Conservation (phyloP, 202 grass and related monocot genomes). For the Carex arenaria region DNA sequence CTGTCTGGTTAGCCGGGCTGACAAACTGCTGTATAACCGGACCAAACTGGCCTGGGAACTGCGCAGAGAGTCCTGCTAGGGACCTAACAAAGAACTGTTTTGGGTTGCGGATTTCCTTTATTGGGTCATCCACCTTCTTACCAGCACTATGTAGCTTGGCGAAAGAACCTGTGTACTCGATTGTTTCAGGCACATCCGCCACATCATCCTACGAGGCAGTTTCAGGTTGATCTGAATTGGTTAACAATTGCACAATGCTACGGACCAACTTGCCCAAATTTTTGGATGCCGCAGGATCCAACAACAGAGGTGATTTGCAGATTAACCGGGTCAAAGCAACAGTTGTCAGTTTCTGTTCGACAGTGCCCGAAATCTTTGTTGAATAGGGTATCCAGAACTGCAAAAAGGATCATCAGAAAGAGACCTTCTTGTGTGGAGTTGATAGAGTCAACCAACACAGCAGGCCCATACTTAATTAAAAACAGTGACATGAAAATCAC, state of each 20-base stretch:
- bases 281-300: slow-evolving; percentile 58
- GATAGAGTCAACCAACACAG: slow-evolving; percentile 60
- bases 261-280: slow-evolving; percentile 86
- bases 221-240: slow-evolving; percentile 59
- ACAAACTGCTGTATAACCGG: slow-evolving; percentile 68
- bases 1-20: slow-evolving; percentile 61
- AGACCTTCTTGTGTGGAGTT: slow-evolving; percentile 58
- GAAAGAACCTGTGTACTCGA: slow-evolving; percentile 82
- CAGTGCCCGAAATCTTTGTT: slow-evolving; percentile 64
- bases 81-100: slow-evolving; percentile 81
- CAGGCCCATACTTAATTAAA: slow-evolving; percentile 67
- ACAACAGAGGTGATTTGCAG: slow-evolving; percentile 54
- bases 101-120: slow-evolving; percentile 84
- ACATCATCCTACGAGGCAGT: slow-evolving; percentile 61
- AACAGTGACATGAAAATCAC: slow-evolving; percentile 87
- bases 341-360: slow-evolving; percentile 74
- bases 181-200: slow-evolving; percentile 53
- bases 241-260: slow-evolving; percentile 55
- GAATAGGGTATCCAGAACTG: slow-evolving; percentile 90
- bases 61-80: slow-evolving; percentile 57
- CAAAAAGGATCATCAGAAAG: slow-evolving; percentile 61
- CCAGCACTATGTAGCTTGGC: slow-evolving; percentile 84
- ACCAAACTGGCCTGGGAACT: slow-evolving; percentile 69
- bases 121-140: slow-evolving; percentile 78
- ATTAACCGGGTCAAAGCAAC: slow-evolving; percentile 91